Evolutionary conservation across 495 filamentous ascomycete genomes (phyloP).

Genomic region (Neurospora africana): DNA sequence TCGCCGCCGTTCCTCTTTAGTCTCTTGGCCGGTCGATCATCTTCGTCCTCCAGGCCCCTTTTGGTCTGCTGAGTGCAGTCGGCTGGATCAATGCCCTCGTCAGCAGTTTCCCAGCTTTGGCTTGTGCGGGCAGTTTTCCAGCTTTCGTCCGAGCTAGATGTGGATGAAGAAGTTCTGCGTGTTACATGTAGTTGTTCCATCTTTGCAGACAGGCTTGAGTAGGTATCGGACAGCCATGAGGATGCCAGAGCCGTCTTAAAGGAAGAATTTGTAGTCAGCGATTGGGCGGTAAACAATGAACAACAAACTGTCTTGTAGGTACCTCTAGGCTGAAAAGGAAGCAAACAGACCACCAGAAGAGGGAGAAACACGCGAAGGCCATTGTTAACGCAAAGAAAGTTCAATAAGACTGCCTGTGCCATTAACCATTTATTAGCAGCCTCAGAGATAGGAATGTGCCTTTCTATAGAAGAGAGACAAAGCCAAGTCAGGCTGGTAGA

Average conservation of each 20-base stretch:
- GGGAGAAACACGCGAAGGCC: not conserved
- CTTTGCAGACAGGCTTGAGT: not conserved
- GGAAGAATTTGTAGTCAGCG: not conserved
- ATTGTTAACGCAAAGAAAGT: not conserved
- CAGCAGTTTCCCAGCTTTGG: not conserved
- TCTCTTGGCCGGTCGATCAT: not conserved
- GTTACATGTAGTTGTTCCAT: not conserved
- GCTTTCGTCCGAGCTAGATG: not conserved
- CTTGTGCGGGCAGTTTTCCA: not conserved
- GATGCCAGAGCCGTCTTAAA: not conserved
- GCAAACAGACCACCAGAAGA: not conserved
- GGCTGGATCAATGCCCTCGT: not conserved
- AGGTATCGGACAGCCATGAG: not conserved
- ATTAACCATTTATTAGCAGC: not conserved
- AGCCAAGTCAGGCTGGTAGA: not conserved
- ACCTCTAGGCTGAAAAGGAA: not conserved
- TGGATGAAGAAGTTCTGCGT: not conserved
- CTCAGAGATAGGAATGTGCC: not conserved
- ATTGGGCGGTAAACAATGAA: not conserved
- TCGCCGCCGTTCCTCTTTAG: not conserved
- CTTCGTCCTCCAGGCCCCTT: not conserved
- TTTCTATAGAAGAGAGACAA: not conserved
- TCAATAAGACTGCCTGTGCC: not conserved
- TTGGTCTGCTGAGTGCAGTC: not conserved
- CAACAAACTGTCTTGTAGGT: not conserved